These are phyloP conservation scores for Fusarium incarnatum DNA, from an alignment of 2,329 filamentous ascomycete species.

Conservation along the genomic window DNA sequence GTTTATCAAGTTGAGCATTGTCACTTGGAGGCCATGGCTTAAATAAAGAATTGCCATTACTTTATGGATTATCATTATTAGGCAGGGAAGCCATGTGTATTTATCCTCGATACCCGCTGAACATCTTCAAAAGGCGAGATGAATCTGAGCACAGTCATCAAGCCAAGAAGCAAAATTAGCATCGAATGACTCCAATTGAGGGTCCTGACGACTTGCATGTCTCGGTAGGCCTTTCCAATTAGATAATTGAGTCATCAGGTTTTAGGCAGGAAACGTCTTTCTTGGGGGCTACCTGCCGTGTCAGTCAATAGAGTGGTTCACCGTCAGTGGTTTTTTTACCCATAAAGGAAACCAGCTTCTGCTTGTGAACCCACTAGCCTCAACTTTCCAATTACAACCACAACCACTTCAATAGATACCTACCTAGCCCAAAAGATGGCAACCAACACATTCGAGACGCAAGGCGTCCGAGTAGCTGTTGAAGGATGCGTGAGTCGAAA, in stretches of 20 bases:
- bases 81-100: constrained; percentile 3
- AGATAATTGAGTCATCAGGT: neutral
- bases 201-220: neutral
- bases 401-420: neutral
- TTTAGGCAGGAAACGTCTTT: constrained; percentile 1
- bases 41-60: constrained; percentile 5
- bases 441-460: constrained; percentile 49
- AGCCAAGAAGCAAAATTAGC: neutral
- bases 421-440: constrained; percentile 45
- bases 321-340: neutral
- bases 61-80: constrained; percentile 1
- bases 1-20: constrained; percentile 4
- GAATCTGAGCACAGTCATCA: neutral
- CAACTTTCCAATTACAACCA: constrained; percentile 33
- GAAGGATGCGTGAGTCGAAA: constrained; percentile 81
- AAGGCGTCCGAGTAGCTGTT: constrained; percentile 79
- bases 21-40: neutral
- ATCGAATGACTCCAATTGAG: neutral
- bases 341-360: constrained; percentile 23
- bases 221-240: neutral
- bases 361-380: constrained; percentile 24
- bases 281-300: neutral
- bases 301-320: neutral
- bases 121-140: neutral
- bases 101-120: neutral